These are phyloP conservation scores for Entamoeba dispar DNA, from an alignment of 208 protist species.

Conservation along the genomic window DNA sequence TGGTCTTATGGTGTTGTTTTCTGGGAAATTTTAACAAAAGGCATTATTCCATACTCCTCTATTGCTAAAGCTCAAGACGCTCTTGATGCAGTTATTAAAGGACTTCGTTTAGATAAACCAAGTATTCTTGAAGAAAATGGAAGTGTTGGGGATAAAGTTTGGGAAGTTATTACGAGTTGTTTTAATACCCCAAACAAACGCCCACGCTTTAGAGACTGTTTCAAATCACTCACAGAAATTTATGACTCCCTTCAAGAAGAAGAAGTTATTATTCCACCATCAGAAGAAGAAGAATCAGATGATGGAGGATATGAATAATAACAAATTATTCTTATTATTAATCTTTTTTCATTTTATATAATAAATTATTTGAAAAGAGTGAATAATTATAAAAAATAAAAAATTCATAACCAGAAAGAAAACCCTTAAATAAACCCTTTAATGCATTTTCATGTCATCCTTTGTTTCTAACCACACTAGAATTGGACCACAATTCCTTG, in stretches of 20 bases:
- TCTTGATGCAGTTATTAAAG: not conserved
- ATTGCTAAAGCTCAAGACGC: not conserved
- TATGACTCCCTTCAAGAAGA: not conserved
- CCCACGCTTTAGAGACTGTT: not conserved
- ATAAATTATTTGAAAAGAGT: too few relatives aligned
- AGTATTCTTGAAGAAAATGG: not conserved
- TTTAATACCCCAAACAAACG: not conserved
- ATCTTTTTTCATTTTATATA: too few relatives aligned
- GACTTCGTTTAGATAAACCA: not conserved
- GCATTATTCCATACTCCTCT: not conserved
- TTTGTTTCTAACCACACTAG: too few relatives aligned
- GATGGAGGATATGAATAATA: not conserved
- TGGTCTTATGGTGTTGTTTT: not conserved
- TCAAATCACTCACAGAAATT: not conserved
- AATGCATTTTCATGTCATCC: too few relatives aligned
- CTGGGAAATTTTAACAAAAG: not conserved
- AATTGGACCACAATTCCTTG: too few relatives aligned
- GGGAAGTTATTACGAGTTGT: not conserved
- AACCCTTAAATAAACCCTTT: too few relatives aligned
- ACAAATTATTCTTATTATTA: too few relatives aligned
- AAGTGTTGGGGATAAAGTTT: not conserved
- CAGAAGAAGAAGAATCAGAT: not conserved
- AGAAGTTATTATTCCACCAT: not conserved
- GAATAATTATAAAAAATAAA: too few relatives aligned
- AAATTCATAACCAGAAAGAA: too few relatives aligned